Conservation (phyloP, 805 yeast genomes). For the Saturnispora halmiae region DNA sequence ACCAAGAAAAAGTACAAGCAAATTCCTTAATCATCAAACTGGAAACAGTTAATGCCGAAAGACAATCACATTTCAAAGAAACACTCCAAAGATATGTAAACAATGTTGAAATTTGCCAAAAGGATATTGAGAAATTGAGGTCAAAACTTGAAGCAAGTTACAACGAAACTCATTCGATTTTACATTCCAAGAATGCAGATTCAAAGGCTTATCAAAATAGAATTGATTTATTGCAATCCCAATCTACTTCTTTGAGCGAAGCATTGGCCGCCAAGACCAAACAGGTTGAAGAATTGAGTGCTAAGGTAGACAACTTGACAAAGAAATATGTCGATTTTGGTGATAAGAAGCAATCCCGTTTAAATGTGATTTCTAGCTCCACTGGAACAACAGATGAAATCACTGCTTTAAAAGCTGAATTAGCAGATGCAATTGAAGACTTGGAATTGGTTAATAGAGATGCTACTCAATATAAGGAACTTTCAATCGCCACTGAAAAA, state of each 20-base stretch:
- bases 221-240: conserved; percentile 44
- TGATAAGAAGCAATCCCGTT: conserved; percentile 23
- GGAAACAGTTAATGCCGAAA: conserved; percentile 53
- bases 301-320: conserved; percentile 29
- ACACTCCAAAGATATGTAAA: conserved; percentile 39
- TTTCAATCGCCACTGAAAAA: conserved; percentile 59
- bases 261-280: conserved; percentile 35
- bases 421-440: conserved; percentile 39
- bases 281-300: conserved; percentile 32
- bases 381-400: conserved; percentile 19
- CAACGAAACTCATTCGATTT: conserved; percentile 42
- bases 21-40: conserved; percentile 49
- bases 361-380: conserved; percentile 21
- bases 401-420: conserved; percentile 23
- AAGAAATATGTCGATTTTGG: conserved; percentile 25
- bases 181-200: conserved; percentile 49
- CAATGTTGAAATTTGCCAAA: conserved; percentile 42
- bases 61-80: conserved; percentile 44
- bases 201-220: conserved; percentile 50
- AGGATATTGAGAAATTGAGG: conserved; percentile 36
- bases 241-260: conserved; percentile 34
- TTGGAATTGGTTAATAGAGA: conserved; percentile 49
- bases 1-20: conserved; percentile 50
- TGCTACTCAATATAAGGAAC: conserved; percentile 49
- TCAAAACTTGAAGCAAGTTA: conserved; percentile 37